Evolutionary conservation across 371 early-diverging fungal species (phyloP).

Genomic region (Fennellomyces sp.): DNA sequence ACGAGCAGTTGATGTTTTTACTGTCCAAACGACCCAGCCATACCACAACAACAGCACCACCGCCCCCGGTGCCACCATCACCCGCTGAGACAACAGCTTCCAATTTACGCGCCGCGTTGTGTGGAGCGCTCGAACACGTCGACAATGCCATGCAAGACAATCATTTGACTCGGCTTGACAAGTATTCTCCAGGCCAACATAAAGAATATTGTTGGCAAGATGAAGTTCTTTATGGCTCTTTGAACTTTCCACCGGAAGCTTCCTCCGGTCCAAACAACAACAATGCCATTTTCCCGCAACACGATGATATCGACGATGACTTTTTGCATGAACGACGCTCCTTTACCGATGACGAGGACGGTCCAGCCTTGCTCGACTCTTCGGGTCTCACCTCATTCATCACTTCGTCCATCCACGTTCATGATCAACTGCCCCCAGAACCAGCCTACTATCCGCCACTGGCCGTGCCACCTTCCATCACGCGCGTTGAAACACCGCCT

Average conservation of each 20-base stretch:
- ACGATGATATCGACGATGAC: neutral
- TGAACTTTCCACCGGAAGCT: neutral
- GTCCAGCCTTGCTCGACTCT: neutral
- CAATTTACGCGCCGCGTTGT: slow-evolving; percentile 25
- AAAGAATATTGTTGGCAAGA: neutral
- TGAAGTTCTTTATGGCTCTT: neutral
- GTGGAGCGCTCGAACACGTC: slow-evolving; percentile 29
- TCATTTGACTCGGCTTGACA: slow-evolving; percentile 13
- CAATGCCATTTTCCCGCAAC: neutral
- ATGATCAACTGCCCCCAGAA: neutral
- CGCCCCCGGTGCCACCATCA: neutral
- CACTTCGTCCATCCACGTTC: neutral
- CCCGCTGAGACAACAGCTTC: neutral
- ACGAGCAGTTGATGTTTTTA: slow-evolving; percentile 12
- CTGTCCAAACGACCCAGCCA: neutral
- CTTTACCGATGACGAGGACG: neutral
- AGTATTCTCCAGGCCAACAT: neutral
- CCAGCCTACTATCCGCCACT: neutral
- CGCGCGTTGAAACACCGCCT: neutral
- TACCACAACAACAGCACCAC: neutral
- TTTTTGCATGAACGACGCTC: neutral
- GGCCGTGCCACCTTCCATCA: neutral
- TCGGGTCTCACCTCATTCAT: slow-evolving; percentile 8
- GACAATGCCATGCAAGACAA: slow-evolving; percentile 29
- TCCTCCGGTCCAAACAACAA: neutral